Percentiles rank a stretch among this genome's conserved stretches.
Evolutionary conservation across 495 filamentous ascomycete species (phyloP).

Genomic region (Neurospora sp.): DNA sequence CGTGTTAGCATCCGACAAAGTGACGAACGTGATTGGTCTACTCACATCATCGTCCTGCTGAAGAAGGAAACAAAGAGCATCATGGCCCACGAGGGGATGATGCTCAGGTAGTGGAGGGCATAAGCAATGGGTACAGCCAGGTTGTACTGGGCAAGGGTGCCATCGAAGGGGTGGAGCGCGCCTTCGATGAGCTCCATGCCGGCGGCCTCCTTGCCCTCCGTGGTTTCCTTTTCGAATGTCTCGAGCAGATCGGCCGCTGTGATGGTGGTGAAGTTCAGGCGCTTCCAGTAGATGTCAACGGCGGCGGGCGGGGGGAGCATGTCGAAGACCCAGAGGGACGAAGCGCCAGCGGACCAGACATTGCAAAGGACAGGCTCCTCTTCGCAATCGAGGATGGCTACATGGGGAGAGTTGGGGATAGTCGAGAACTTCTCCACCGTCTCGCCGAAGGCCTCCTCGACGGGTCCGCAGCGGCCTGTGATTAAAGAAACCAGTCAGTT

Average conservation of each 20-base stretch:
- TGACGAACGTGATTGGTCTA: slow-evolving; percentile 4
- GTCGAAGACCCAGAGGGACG: slow-evolving; percentile 62
- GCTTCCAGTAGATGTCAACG: slow-evolving; percentile 50
- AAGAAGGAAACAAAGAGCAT: slow-evolving; percentile 78
- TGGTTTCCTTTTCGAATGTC: slow-evolving; percentile 53
- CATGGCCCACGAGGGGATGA: slow-evolving; percentile 47
- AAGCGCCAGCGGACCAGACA: slow-evolving; percentile 62
- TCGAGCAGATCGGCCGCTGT: slow-evolving; percentile 51
- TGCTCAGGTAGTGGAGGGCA: slow-evolving; percentile 57
- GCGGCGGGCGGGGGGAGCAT: slow-evolving; percentile 43
- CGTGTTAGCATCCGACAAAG: slow-evolving; percentile 11
- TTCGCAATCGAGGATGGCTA: slow-evolving; percentile 73
- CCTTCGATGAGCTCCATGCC: slow-evolving; percentile 51
- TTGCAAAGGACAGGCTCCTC: slow-evolving; percentile 70
- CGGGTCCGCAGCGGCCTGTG: slow-evolving; percentile 33
- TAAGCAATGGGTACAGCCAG: slow-evolving; percentile 61
- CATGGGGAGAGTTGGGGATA: slow-evolving; percentile 54
- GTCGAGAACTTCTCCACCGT: slow-evolving; percentile 56
- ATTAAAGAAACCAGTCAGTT: slow-evolving; percentile 4
- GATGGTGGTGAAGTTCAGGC: slow-evolving; percentile 55
- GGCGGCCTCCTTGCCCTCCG: slow-evolving; percentile 27
- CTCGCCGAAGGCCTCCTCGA: slow-evolving; percentile 46
- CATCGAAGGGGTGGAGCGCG: slow-evolving; percentile 70
- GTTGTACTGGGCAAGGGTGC: slow-evolving; percentile 53
- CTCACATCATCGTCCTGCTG: slow-evolving; percentile 82